Evolutionary conservation across 345 rosid species (phyloP).

Genomic region (Linum trigynum): DNA sequence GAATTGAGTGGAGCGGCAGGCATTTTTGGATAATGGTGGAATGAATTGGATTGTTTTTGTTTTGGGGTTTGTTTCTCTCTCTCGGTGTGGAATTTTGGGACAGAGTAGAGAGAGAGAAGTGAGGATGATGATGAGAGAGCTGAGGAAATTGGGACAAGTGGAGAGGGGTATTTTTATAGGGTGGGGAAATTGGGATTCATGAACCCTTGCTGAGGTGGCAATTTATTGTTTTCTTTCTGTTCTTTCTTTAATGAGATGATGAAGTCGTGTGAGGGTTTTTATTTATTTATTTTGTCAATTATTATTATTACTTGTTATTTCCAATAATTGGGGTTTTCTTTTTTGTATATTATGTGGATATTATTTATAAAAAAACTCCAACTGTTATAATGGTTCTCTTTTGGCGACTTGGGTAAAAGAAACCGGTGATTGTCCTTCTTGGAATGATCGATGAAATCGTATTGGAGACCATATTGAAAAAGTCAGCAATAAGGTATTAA

Average conservation of each 20-base stretch:
- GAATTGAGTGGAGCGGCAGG: constrained; percentile 19
- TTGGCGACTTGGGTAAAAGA: too few species aligned
- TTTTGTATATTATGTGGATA: too few species aligned
- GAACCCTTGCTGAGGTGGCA: constrained; percentile 30
- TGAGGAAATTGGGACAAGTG: not conserved
- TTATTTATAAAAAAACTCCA: too few species aligned
- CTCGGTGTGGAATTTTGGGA: not conserved
- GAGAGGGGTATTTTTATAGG: constrained; percentile 38
- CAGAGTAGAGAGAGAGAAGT: constrained; percentile 7
- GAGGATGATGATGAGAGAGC: constrained; percentile 9
- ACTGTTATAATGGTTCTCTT: too few species aligned
- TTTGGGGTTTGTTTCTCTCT: too few species aligned
- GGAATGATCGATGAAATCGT: too few species aligned
- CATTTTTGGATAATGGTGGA: constrained; percentile 22
- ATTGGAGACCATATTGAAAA: too few species aligned
- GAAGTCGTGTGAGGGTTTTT: too few species aligned
- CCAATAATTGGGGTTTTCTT: not conserved
- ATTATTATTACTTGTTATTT: too few species aligned
- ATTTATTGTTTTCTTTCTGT: not conserved
- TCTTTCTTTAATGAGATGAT: not conserved
- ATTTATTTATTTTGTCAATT: not conserved
- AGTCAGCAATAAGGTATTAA: too few species aligned
- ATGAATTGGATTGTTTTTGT: too few species aligned
- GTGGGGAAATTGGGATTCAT: constrained; percentile 31
- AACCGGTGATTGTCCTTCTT: too few species aligned